Evolutionary conservation across 2,329 filamentous ascomycete species (phyloP).

Genomic region (Ophiocordyceps unilateralis): DNA sequence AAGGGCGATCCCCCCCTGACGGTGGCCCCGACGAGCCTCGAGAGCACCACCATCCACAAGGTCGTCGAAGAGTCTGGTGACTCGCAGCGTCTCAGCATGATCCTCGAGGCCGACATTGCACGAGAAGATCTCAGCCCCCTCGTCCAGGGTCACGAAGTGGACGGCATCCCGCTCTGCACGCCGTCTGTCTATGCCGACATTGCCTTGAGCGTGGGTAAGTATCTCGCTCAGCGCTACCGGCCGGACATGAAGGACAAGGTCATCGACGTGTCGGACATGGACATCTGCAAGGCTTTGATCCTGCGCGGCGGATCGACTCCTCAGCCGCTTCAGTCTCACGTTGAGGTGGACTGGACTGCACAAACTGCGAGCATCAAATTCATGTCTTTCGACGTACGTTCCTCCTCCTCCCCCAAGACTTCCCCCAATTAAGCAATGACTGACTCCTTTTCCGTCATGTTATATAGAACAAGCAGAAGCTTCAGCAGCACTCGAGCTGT

Average conservation of each 20-base stretch:
- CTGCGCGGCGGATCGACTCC: background rate
- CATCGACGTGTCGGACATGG: conserved; percentile 27
- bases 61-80: conserved; percentile 2
- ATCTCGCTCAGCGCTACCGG: conserved; percentile 11
- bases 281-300: conserved; percentile 11
- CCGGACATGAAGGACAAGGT: conserved; percentile 1
- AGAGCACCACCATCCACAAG: conserved; percentile 11
- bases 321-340: conserved; percentile 1
- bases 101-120: conserved; percentile 49
- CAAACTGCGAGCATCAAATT: conserved; percentile 1
- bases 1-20: conserved; percentile 23
- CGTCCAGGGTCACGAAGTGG: conserved; percentile 49
- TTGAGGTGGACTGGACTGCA: conserved; percentile 1
- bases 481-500: conserved; percentile 3
- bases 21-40: conserved; percentile 21
- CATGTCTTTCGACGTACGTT: conserved; percentile 4
- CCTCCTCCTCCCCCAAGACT: too few species aligned
- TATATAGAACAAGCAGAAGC: conserved; percentile 1
- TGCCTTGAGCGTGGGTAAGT: conserved; percentile 45
- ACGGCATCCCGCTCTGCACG: conserved; percentile 47
- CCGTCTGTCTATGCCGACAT: conserved; percentile 44
- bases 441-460: background rate
- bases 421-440: background rate
- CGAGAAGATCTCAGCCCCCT: conserved; percentile 42
- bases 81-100: conserved; percentile 25